Evolutionary conservation across 768 basidiomycete species (phyloP), one percentile per base, ranked within the genome.

Genomic region (Amanita jacksonii): DNA sequence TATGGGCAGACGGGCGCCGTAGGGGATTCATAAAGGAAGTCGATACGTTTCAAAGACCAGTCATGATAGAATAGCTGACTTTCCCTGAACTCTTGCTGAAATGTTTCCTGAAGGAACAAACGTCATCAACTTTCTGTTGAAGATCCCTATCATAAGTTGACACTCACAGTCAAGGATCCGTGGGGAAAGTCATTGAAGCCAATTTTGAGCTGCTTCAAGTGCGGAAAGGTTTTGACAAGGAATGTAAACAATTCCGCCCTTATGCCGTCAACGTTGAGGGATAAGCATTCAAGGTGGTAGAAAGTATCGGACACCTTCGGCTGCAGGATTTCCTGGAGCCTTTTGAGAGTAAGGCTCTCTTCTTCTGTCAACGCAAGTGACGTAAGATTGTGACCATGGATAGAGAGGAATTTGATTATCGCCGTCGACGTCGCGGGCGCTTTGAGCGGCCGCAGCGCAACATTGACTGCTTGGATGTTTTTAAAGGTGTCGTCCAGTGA

Each of bases 371-470:
- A 56, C 27, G 53, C 57, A 19, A 73, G 51, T 3, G 57, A 58
- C 19, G 56, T 49, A 31, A 67, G 57, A 6, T 57, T 60, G 27
- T 50, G 42, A 8, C 56, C 45, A 35, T 62, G 65, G 18, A 44
- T 43, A 18, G 48, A 39, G 2, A 73, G 52, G 52, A 67, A 68
- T 1, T 34, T 32, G 15, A 52, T 30, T 23, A 70, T 38, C 49
- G 54, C 15, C 43, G 52, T 46, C 52, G 57, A 48, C 49, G 57
- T 62, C 9, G 63, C 58, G 41, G 28, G n/a, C 2, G 36, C 25
- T 22, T 51, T 60, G 2, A 73, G 54, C 1, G 71, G 71, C 9
- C 71, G 58, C 8, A 73, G 50, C 1, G 66, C 63, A 16, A 71
- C 36, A 3, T 58, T 56, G 18, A 70, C 48, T 5, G 51, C 45